Base-by-base conservation (phyloP, 2,329 filamentous ascomycete species). In the Hortaea sp. region DNA sequence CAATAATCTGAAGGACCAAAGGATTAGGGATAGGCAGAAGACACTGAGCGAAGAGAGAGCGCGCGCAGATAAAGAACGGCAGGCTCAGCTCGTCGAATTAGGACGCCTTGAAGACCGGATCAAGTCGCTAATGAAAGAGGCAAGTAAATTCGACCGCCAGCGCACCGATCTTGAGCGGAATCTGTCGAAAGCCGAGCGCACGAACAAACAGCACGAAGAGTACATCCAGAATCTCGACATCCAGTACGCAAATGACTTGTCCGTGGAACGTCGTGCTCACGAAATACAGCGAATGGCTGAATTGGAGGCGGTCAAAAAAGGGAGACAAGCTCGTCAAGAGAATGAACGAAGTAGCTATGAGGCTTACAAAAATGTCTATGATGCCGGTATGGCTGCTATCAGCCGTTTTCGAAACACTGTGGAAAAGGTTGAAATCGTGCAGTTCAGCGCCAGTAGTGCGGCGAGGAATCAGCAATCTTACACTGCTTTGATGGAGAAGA, bases 311-410 rank as follows among this genome's bases (percentile, higher is more conserved):
- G 10, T 43, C 3, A 43, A 20, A 20, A 30, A 35, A 5, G 11
- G 13, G n/a, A 9, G 13, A n/a, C 30, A 35, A 28, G 42, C 9
- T 12, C 42, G 42, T 20, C 37, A 38, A 9, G 32, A 32, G 12
- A 39, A 11, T 29, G 43, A 40, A 27, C 20, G 43, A 32, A 28
- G 12, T 7, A 40, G 28, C n/a, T 45, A 45, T 37, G 43, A 40
- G 9, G 30, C 11, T 7, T 45, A 45, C 37, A 34, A 37, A 11
- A 45, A 45, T 20, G 37, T 40, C 10, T 45, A 34, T n/a, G 43
- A 45, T 39, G 37, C 39, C 13, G 27, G 39, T 28, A 30, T 13
- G 6, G 10, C 7, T 9, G 28, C n/a, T 11, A 27, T 12, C 9
- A 28, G 9, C 4, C 34, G n/a, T 7, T 28, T 39, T 28, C 20